phyloP scores from a whole-genome alignment of 2,329 filamentous ascomycete genomes.

The Arachnomyces sp. region DNA sequence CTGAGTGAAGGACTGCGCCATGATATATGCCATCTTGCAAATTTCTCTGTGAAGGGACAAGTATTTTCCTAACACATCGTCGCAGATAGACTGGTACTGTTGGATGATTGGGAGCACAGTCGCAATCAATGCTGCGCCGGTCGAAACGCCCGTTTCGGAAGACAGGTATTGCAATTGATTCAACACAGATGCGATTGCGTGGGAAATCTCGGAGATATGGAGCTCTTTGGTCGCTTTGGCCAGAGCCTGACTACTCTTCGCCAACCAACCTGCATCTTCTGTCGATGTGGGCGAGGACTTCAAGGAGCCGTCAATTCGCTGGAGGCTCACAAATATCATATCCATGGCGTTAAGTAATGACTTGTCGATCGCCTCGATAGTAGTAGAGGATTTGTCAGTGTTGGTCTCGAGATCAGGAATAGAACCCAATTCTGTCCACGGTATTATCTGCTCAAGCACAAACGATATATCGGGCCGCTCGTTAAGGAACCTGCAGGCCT shows the following conservation, averaged over 20 bases:
- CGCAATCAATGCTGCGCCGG: slow-evolving; percentile 51
- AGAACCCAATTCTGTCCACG: slow-evolving; percentile 48
- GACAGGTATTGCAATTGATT: slow-evolving; percentile 39
- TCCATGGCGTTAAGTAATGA: slow-evolving; percentile 60
- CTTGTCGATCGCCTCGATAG: slow-evolving; percentile 43
- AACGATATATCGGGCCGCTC: slow-evolving; percentile 54
- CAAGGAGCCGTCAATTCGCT: slow-evolving; percentile 56
- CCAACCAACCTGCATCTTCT: slow-evolving; percentile 57
- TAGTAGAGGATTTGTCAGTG: slow-evolving; percentile 6
- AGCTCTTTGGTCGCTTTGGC: slow-evolving; percentile 50
- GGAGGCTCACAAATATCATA: slow-evolving; percentile 68
- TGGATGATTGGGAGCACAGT: slow-evolving; percentile 62
- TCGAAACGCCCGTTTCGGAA: slow-evolving; percentile 36
- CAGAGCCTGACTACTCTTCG: slow-evolving; percentile 47
- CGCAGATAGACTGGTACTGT: slow-evolving; percentile 60
- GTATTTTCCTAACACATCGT: slow-evolving; percentile 51
- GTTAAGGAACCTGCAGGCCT: slow-evolving; percentile 39
- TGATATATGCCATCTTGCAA: slow-evolving; percentile 64
- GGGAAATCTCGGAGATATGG: slow-evolving; percentile 49
- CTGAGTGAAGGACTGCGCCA: slow-evolving; percentile 69
- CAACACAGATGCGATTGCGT: slow-evolving; percentile 37
- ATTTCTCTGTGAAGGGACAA: slow-evolving; percentile 59
- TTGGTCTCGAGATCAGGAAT: slow-evolving; percentile 8
- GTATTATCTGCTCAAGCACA: slow-evolving; percentile 55
- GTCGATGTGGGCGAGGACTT: slow-evolving; percentile 48